These are phyloP conservation scores for Angophora floribunda DNA, from an alignment of 345 rosid species.

Conservation along the genomic window DNA sequence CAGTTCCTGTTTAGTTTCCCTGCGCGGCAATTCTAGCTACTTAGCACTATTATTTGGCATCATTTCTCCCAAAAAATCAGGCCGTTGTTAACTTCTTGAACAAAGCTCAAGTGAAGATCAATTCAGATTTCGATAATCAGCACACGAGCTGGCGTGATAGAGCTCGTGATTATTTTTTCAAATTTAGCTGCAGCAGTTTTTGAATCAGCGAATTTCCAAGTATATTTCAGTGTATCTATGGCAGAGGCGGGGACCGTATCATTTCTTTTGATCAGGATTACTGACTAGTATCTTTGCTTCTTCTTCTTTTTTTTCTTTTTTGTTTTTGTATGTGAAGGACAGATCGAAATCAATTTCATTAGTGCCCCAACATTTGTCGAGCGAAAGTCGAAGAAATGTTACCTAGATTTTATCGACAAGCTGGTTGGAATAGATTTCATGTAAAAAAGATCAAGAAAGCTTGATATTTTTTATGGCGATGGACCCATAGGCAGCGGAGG, in stretches of 20 bases:
- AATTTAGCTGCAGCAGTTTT: not conserved
- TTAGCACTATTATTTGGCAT: not conserved
- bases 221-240: not conserved
- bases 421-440: not conserved
- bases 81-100: not conserved
- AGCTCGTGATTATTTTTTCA: not conserved
- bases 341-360: not conserved
- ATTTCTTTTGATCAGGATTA: not conserved
- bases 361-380: not conserved
- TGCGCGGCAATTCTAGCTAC: not conserved
- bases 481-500: not conserved
- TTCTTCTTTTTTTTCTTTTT: not conserved
- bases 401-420: not conserved
- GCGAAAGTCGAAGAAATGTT: not conserved
- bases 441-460: not conserved
- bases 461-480: too few relatives aligned
- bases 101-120: not conserved
- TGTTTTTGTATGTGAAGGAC: not conserved
- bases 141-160: not conserved
- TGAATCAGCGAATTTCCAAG: not conserved
- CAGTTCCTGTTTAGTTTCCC: not conserved
- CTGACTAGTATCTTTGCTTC: not conserved
- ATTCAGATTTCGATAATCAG: not conserved
- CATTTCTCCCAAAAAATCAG: not conserved
- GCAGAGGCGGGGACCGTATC: not conserved